phyloP scores from a whole-genome alignment of 2,329 filamentous ascomycete genomes.

The Fusarium compactum region DNA sequence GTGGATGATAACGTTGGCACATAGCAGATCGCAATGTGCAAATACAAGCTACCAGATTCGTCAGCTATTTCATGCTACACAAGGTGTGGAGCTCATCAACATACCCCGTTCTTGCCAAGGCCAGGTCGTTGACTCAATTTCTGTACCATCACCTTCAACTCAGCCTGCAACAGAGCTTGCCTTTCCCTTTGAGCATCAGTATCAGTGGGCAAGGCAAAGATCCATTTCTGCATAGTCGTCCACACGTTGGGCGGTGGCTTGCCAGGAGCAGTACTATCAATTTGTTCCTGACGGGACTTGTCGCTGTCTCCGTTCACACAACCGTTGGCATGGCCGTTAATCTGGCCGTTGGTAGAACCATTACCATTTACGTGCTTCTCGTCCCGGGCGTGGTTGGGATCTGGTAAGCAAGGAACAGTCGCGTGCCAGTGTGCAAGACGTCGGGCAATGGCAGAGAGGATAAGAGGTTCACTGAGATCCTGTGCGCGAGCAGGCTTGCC shows the following conservation, averaged over 20 bases:
- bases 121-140: constrained; percentile 82
- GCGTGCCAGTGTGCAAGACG: constrained; percentile 95
- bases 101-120: constrained; percentile 79
- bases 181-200: constrained; percentile 77
- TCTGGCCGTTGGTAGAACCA: constrained; percentile 49
- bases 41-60: constrained; percentile 76
- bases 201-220: constrained; percentile 80
- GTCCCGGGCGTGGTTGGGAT: constrained; percentile 42
- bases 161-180: constrained; percentile 76
- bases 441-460: constrained; percentile 86
- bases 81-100: constrained; percentile 46
- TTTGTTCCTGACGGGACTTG: constrained; percentile 53
- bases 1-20: constrained; percentile 93
- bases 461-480: constrained; percentile 79
- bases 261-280: constrained; percentile 68
- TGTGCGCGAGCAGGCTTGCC: constrained; percentile 83
- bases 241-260: constrained; percentile 88
- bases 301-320: constrained; percentile 47
- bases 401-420: constrained; percentile 68
- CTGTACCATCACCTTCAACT: constrained; percentile 76
- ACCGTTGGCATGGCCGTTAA: constrained; percentile 47
- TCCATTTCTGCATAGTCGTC: constrained; percentile 97
- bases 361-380: constrained; percentile 51
- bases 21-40: constrained; percentile 94
- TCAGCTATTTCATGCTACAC: constrained; percentile 26